Evolutionary conservation across 768 basidiomycete species (phyloP).

Genomic region (Tephrocybe sp.): DNA sequence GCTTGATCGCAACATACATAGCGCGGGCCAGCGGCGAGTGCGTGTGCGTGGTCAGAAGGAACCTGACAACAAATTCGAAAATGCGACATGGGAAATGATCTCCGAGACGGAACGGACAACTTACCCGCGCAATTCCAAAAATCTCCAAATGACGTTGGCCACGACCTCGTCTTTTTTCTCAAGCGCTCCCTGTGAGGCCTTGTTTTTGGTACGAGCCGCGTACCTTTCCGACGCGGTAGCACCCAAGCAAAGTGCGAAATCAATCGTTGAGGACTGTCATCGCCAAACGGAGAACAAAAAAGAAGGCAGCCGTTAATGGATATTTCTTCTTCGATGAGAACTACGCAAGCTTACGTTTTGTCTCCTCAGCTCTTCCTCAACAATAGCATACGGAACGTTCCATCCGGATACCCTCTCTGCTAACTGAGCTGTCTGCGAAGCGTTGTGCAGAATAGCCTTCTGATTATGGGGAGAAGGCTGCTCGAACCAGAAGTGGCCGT

Average conservation of each 20-base stretch:
- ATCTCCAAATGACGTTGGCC: constrained; percentile 97
- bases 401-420: constrained; percentile 87
- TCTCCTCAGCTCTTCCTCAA: constrained; percentile 93
- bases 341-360: constrained; percentile 75
- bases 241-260: constrained; percentile 91
- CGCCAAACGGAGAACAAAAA: constrained; percentile 12
- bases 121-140: constrained; percentile 93
- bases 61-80: constrained; percentile 43
- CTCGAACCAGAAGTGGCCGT: constrained; percentile 76
- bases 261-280: constrained; percentile 90
- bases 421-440: constrained; percentile 77
- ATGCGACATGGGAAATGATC: constrained; percentile 9
- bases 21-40: constrained; percentile 91
- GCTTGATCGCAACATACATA: constrained; percentile 78
- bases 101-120: constrained; percentile 26
- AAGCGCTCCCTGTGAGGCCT: constrained; percentile 48
- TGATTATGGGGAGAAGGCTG: constrained; percentile 45
- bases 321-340: constrained; percentile 18
- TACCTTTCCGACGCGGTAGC: constrained; percentile 81
- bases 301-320: constrained; percentile 24
- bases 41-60: constrained; percentile 83
- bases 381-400: constrained; percentile 80
- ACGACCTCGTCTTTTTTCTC: constrained; percentile 99
- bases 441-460: constrained; percentile 69
- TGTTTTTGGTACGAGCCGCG: constrained; percentile 78